A percentile compares a stretch with the other conserved stretches of the same genome.
phyloP scores from a whole-genome alignment of 371 early-diverging fungal genomes.

The Mortierella sp. region DNA sequence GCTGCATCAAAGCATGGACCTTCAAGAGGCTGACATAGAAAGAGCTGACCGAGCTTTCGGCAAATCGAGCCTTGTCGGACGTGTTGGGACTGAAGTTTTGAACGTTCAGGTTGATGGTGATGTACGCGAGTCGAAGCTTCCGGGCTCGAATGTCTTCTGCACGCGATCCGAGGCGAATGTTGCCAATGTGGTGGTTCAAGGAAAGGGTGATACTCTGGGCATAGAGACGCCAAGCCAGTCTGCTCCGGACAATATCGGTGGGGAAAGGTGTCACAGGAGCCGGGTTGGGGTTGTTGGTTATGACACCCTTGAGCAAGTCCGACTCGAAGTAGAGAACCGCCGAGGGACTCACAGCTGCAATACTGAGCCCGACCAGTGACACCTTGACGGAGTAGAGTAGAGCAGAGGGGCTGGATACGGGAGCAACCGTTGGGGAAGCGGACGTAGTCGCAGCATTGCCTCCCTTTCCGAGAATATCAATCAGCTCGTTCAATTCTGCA shows the following conservation, averaged over 20 bases:
- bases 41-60: constrained; percentile 58
- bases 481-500: constrained; percentile 82
- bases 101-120: constrained; percentile 73
- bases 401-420: constrained; percentile 11
- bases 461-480: constrained; percentile 76
- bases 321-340: constrained; percentile 78
- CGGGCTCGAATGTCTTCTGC: constrained; percentile 59
- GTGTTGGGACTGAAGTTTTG: constrained; percentile 67
- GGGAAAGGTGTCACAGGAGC: constrained; percentile 21
- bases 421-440: constrained; percentile 16
- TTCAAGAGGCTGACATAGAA: constrained; percentile 70
- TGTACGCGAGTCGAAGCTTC: constrained; percentile 77
- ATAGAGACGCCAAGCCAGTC: constrained; percentile 67
- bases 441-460: constrained; percentile 15
- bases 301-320: constrained; percentile 71
- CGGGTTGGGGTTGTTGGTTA: constrained; percentile 62
- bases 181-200: constrained; percentile 66
- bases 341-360: constrained; percentile 78
- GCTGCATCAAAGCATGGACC: constrained; percentile 84
- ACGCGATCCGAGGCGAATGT: constrained; percentile 39
- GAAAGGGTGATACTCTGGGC: constrained; percentile 72
- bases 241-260: constrained; percentile 23
- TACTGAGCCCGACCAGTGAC: constrained; percentile 71
- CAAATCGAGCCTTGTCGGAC: constrained; percentile 33
- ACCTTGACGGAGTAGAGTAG: constrained; percentile 71